Percentiles rank a stretch among this genome's conserved stretches.
These are phyloP conservation scores for Fusarium lyarnte DNA, from an alignment of 2,329 filamentous ascomycete genomes.

Conservation along the genomic window DNA sequence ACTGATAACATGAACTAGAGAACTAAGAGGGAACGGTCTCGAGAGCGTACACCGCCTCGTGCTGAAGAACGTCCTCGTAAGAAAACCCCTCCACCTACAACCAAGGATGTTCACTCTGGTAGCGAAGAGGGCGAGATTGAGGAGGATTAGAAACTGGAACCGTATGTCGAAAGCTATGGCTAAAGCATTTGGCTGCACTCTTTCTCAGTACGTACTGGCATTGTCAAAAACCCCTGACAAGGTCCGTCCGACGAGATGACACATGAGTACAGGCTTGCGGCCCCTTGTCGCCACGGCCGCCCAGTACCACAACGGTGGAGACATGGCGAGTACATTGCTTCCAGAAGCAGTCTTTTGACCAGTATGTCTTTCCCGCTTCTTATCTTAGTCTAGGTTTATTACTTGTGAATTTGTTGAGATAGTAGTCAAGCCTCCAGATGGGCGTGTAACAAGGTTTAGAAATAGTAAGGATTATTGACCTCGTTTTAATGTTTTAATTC, in stretches of 20 bases:
- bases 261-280: slow-evolving; percentile 43
- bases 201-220: slow-evolving; percentile 44
- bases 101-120: slow-evolving; percentile 70
- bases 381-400: slow-evolving; percentile 23
- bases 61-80: slow-evolving; percentile 63
- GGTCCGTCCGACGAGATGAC: slow-evolving; percentile 43
- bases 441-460: not conserved
- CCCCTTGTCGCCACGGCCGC: slow-evolving; percentile 30
- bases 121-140: slow-evolving; percentile 99
- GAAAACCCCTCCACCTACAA: slow-evolving; percentile 60
- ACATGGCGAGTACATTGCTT: slow-evolving; percentile 32
- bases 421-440: slow-evolving; percentile 10
- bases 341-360: slow-evolving; percentile 24
- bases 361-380: slow-evolving; percentile 37
- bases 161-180: slow-evolving; percentile 3
- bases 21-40: slow-evolving; percentile 65
- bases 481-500: not conserved
- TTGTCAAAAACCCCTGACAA: slow-evolving; percentile 37
- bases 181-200: slow-evolving; percentile 16
- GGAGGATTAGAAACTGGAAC: slow-evolving; percentile 65
- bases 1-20: slow-evolving; percentile 57
- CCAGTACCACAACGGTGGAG: slow-evolving; percentile 31
- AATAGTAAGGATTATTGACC: slow-evolving; percentile 1
- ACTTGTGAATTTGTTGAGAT: slow-evolving; percentile 32
- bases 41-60: slow-evolving; percentile 69